Conservation (phyloP, 768 basidiomycete species). For the Tylopilus sp. region DNA sequence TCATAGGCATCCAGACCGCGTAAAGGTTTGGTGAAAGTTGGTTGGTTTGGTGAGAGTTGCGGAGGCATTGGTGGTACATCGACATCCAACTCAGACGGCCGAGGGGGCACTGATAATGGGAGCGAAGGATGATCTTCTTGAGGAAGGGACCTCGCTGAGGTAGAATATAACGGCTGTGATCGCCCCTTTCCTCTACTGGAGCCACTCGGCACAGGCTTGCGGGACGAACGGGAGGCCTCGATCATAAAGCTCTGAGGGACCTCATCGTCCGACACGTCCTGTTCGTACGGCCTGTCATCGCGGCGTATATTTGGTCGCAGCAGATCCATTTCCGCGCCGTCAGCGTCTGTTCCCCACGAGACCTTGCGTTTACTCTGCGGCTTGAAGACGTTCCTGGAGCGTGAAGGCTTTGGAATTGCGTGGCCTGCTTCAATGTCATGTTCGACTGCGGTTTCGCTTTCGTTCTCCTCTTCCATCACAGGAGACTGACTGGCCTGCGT, state of each 20-base stretch:
- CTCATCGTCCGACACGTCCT: conserved; percentile 75
- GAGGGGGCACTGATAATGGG: conserved; percentile 52
- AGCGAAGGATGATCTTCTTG: conserved; percentile 37
- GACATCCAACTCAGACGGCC: conserved; percentile 60
- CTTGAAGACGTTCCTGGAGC: conserved; percentile 31
- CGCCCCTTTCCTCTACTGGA: conserved; percentile 38
- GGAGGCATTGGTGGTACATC: conserved; percentile 32
- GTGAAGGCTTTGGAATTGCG: conserved; percentile 31
- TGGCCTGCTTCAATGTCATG: conserved; percentile 62
- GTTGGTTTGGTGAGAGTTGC: conserved; percentile 19
- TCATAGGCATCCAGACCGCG: conserved; percentile 81
- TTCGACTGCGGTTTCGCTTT: conserved; percentile 43
- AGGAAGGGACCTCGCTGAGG: conserved; percentile 37
- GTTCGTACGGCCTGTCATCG: conserved; percentile 56
- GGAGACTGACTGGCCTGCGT: conserved; percentile 68
- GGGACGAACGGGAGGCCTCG: conserved; percentile 53
- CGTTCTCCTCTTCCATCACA: conserved; percentile 68
- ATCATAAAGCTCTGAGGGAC: conserved; percentile 86
- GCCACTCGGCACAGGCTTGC: conserved; percentile 31
- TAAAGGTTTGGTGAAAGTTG: conserved; percentile 42
- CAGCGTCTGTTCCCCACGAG: conserved; percentile 54
- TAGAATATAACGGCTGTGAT: conserved; percentile 53
- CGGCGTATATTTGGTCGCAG: conserved; percentile 71
- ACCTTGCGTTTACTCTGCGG: conserved; percentile 50
- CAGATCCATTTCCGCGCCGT: conserved; percentile 51